Evolutionary conservation across 2,329 filamentous ascomycete genomes (phyloP).

Genomic region (Pseudogymnoascus sp.): DNA sequence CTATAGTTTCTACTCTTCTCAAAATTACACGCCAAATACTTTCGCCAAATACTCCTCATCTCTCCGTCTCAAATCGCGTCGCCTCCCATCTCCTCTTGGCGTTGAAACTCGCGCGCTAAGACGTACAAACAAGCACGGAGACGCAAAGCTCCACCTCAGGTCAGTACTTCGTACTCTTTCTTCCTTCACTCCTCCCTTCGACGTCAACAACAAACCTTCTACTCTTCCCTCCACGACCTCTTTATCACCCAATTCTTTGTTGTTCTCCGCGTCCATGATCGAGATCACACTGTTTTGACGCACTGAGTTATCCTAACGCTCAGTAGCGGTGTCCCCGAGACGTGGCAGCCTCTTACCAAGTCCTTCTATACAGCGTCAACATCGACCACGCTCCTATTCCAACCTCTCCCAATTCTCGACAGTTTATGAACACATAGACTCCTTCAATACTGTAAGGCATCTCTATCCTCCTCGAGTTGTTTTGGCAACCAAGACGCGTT

Average conservation of each 20-base stretch:
- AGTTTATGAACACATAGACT: conserved; percentile 10
- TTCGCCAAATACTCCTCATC: not conserved
- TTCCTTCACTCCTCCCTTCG: conserved; percentile 24
- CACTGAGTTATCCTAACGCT: conserved; percentile 9
- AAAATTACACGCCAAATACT: not conserved
- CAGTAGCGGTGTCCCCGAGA: conserved; percentile 7
- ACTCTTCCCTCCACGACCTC: conserved; percentile 22
- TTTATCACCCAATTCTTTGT: conserved; percentile 18
- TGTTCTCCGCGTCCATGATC: conserved; percentile 10
- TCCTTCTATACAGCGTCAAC: conserved; percentile 2
- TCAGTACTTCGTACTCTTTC: conserved; percentile 11
- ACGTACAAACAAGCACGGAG: conserved; percentile 10
- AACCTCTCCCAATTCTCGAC: conserved; percentile 5
- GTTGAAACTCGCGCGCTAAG: conserved; percentile 7
- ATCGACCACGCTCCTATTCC: conserved; percentile 4
- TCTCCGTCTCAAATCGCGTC: not conserved
- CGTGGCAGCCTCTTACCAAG: conserved; percentile 10
- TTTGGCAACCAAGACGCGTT: conserved; percentile 6
- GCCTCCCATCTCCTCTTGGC: conserved; percentile 3
- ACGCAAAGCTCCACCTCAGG: conserved; percentile 10
- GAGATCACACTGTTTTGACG: conserved; percentile 3
- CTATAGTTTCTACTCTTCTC: not conserved
- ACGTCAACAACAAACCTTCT: conserved; percentile 29
- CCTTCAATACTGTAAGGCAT: conserved; percentile 10
- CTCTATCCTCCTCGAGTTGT: not conserved